Base-by-base conservation (phyloP, 768 basidiomycete genomes). In the Termitomyces sp. region DNA sequence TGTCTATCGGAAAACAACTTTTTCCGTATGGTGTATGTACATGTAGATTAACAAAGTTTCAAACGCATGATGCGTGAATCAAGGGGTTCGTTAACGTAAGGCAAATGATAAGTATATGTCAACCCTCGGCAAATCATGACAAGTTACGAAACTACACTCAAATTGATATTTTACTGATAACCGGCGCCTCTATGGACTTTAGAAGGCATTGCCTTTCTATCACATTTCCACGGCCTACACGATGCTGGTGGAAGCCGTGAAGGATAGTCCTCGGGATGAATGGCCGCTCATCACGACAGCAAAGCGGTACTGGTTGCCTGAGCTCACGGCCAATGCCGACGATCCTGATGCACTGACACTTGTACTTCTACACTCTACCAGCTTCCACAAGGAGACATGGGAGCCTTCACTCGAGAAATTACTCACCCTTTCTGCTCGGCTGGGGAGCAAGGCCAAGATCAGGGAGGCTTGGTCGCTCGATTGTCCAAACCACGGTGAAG, bases 321-420 rank as follows among this genome's bases (percentile, higher is more conserved):
- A 73, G 30, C 71, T 77, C 53, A 75, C 75, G 26, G 65, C 62
- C 0, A 64, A 79, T 54, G 62, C 64, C 45, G 53, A 63, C 8
- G 72, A 80, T 63, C 73, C 72, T 6, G 70, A 77, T 36, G 84
- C 79, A 5, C 65, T 81, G 57, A 87, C 86, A 0, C 73, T 88
- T 34, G 71, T 88, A 33, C 65, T 86, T n/a, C 71, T 87, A 2
- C 87, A 89, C 67, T 82, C 85, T 4, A 88, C 87, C 2, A 86
- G 86, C 67, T 89, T 86, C 64, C 87, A 87, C 72, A 88, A 88
- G 67, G 87, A 89, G 71, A 84, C 81, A 2, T 89, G 85, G 86
- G 84, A 87, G 61, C 85, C 87, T 1, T 78, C 81, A 4, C 62
- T 89, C 14, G 74, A 76, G 24, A 72, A 71, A 14, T 61, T 89